These are phyloP conservation scores for Aspergillus ochraceoroseus DNA, from an alignment of 2,329 filamentous ascomycete genomes.

Conservation along the genomic window DNA sequence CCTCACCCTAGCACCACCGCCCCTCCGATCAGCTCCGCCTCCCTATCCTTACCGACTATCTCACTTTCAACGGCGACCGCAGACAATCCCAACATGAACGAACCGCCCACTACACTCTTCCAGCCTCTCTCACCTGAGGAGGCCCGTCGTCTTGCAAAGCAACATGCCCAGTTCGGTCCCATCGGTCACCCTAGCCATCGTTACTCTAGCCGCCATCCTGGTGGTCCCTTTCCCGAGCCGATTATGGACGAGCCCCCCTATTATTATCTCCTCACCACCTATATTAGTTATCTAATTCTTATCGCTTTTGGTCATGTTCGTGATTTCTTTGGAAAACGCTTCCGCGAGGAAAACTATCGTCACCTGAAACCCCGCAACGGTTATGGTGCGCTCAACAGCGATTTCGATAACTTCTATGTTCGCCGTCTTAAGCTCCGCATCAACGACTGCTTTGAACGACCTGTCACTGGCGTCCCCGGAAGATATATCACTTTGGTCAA, in stretches of 20 bases:
- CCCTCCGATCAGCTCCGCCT: conserved; percentile 63
- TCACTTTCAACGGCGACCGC: conserved; percentile 81
- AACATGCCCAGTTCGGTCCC: conserved; percentile 88
- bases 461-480: conserved; percentile 87
- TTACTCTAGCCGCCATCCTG: conserved; percentile 83
- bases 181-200: conserved; percentile 73
- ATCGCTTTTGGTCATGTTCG: conserved; percentile 93
- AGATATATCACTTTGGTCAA: conserved; percentile 91
- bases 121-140: conserved; percentile 83
- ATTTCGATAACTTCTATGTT: conserved; percentile 98
- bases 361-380: conserved; percentile 78
- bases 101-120: conserved; percentile 74
- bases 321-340: conserved; percentile 96
- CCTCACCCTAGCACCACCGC: conserved; percentile 47
- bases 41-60: conserved; percentile 79
- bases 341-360: conserved; percentile 80
- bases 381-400: conserved; percentile 91
- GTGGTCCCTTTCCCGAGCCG: conserved; percentile 71
- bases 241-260: conserved; percentile 94
- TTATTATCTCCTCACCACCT: conserved; percentile 94
- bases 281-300: conserved; percentile 94
- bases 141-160: conserved; percentile 65
- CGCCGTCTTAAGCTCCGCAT: conserved; percentile 87
- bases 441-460: conserved; percentile 92
- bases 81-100: conserved; percentile 68